phyloP scores from a whole-genome alignment of 2,329 filamentous ascomycete species.

The Talaromyces sp. region DNA sequence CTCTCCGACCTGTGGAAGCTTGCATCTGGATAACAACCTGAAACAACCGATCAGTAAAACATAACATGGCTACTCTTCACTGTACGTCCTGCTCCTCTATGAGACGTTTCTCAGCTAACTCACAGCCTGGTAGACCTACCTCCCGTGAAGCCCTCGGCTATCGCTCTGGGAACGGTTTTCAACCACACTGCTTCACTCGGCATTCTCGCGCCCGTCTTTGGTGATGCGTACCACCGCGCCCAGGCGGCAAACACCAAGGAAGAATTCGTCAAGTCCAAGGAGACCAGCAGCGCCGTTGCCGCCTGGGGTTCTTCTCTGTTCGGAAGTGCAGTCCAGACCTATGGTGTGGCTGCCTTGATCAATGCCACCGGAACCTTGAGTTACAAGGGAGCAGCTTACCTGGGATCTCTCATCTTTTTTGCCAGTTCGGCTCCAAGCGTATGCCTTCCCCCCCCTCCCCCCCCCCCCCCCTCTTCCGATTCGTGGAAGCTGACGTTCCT shows the following conservation, averaged over 20 bases:
- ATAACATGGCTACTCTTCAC: conserved; percentile 12
- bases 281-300: conserved; percentile 79
- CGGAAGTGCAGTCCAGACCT: conserved; percentile 83
- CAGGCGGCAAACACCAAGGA: conserved; percentile 91
- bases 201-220: conserved; percentile 83
- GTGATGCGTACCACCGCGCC: conserved; percentile 88
- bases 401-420: conserved; percentile 85
- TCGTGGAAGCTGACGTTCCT: conserved; percentile 13
- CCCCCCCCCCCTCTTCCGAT: neutral
- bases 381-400: conserved; percentile 96
- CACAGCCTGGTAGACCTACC: conserved; percentile 55
- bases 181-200: conserved; percentile 88
- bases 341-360: conserved; percentile 83
- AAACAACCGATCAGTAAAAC: neutral
- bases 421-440: conserved; percentile 84
- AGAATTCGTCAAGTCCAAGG: conserved; percentile 91
- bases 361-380: conserved; percentile 91
- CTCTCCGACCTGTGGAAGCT: neutral
- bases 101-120: neutral
- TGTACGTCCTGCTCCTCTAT: conserved; percentile 5
- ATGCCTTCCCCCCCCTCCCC: conserved; percentile 37
- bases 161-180: conserved; percentile 92
- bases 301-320: conserved; percentile 87
- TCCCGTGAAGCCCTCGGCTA: conserved; percentile 94
- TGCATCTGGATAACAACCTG: neutral